Percentiles rank a stretch among this genome's conserved stretches.
phyloP scores from a whole-genome alignment of 169 alveolate species.

The Perkinsus chesapeaki region DNA sequence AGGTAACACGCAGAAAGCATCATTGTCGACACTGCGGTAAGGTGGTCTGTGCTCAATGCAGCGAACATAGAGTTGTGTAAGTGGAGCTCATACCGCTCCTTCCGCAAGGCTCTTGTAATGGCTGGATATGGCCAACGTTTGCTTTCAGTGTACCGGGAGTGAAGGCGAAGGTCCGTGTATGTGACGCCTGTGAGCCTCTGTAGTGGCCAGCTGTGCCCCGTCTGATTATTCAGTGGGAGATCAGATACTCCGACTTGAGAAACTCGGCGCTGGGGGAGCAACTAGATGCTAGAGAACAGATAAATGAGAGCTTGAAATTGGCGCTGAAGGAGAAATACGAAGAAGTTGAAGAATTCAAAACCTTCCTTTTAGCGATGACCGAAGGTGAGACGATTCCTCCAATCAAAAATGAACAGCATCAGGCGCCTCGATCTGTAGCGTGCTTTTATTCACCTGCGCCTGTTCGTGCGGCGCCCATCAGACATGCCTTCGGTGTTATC shows the following conservation, averaged over 20 bases:
- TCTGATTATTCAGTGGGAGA: background rate
- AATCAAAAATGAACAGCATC: too few relatives aligned
- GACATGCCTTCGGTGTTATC: too few relatives aligned
- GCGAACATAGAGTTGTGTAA: background rate
- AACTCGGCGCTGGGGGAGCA: background rate
- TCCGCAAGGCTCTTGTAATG: background rate
- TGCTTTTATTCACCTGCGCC: too few relatives aligned
- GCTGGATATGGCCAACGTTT: too few relatives aligned
- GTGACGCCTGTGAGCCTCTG: slow-evolving; percentile 2
- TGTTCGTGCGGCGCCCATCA: too few relatives aligned
- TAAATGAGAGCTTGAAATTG: background rate
- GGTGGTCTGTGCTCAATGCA: background rate
- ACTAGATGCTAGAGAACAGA: background rate
- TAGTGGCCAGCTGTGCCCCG: background rate
- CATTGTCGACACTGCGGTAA: background rate
- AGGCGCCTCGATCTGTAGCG: too few relatives aligned
- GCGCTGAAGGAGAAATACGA: background rate
- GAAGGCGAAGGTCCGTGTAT: background rate
- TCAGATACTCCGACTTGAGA: background rate
- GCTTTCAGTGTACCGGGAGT: background rate
- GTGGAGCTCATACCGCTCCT: too few relatives aligned
- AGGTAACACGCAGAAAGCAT: background rate
- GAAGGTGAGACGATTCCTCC: background rate
- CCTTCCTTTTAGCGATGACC: background rate
- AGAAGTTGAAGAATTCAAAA: background rate